Base-by-base conservation (phyloP, 768 basidiomycete species). In the Russula lepida region DNA sequence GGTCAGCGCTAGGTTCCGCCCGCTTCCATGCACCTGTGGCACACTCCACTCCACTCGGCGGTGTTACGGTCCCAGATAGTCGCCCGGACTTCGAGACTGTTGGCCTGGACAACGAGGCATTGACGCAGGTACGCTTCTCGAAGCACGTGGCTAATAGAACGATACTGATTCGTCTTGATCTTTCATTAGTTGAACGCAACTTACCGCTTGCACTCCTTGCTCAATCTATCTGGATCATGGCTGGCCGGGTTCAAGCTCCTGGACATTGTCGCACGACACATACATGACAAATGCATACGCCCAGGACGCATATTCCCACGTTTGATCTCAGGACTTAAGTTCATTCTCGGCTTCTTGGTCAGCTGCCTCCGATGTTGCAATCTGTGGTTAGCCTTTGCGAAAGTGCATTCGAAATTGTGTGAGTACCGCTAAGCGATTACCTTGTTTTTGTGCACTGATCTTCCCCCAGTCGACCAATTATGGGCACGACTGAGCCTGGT, bases 231-330 rank as follows among this genome's bases (percentile, higher is more conserved):
- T 28, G 63, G 56, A 23, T 64, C 63, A 6, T 64, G 63, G 63
- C 54, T 64, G 37, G 62, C 63, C 23, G 51, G 60, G 44, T 61
- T 64, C 63, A 62, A 46, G 43, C 27, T 64, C 60, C 50, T 62
- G 61, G 63, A 64, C 56, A 46, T 37, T 27, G 54, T 32, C 21
- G 55, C 55, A 39, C 51, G 51, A 13, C 17, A 57, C 39, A 30
- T 62, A 23, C 27, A 48, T 32, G 56, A 46, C 37, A 49, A 21
- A 41, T 54, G 43, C 23, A 6, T 46, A 21, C 60, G 49, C n/a
- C 27, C 28, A 12, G 44, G 47, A 19, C 43, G 44, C 62, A 39
- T 56, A 28, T 54, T 28, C 27, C 57, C 62, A n/a, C 47, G 27
- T 30, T 43, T 41, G 35, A 56, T 44, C 46, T 57, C 54, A 47